Base-by-base conservation (phyloP, 2,329 filamentous ascomycete species). In the Pestalotiopsis sp. region DNA sequence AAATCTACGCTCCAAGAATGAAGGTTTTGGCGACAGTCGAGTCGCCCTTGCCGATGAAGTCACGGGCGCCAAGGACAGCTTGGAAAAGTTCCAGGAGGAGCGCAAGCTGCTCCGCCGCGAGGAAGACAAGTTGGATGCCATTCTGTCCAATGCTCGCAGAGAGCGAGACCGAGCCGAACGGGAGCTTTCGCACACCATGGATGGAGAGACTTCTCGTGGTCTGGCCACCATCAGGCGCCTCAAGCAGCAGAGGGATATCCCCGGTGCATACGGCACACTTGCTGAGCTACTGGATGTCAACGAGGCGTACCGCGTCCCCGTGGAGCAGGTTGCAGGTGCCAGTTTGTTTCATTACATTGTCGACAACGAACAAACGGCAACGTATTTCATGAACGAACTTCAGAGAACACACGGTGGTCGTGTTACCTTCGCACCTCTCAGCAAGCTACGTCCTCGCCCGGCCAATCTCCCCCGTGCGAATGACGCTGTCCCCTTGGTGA, bases 301-400 rank as follows among this genome's bases (percentile, higher is more conserved):
- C 68, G 94, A 97, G 65, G 88, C 89, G 65, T 98, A 97, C 80
- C 90, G 94, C 69, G 89, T 94, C 11, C 94, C 96, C 1, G 92
- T 97, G 10, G 96, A 99, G 80, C 94, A 97, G 73, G 96, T 94
- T 64, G 96, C 95, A 2, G 96, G 96, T 20, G 91, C 91, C 70
- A 97, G 94, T 77, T 85, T 99, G 9, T 99, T 99, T 81, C 94
- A 99, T 79, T 97, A 97, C 72, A 90, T 99, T 11, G 95, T 98
- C 57, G 95, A 99, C 78, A 95, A 92, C 63, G 94, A 97, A 69
- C 89, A 92, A 55, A 98, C 94, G 0, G 94, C 94, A 0, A 94
- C 93, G 1, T 88, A 89, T 72, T 88, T 98, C 40, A 89, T 96
- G 57, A 92, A 95, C 72, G 87, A 90, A 14, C 84, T 99, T 35